Percentiles rank a stretch among this genome's conserved stretches.
Conservation (phyloP, 2,329 filamentous ascomycete genomes). For the Sporothrix curviconia region DNA sequence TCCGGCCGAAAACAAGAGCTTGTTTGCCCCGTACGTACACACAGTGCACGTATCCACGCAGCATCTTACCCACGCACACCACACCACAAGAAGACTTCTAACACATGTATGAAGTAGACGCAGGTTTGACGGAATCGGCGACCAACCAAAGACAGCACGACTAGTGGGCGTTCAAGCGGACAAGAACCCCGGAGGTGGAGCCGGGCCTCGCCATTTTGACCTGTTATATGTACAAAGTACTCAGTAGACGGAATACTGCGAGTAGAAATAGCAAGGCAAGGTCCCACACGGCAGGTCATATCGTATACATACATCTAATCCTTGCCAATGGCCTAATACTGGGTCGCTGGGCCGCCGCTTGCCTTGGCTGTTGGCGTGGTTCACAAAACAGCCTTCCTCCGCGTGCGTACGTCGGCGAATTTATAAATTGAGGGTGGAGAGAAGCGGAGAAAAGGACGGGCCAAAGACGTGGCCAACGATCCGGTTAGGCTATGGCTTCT, state of each 20-base stretch:
- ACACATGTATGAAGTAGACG: too few relatives aligned
- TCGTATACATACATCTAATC: too few relatives aligned
- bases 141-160: background rate
- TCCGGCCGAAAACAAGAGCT: too few relatives aligned
- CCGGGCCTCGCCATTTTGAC: background rate
- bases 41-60: background rate
- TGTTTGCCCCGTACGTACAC: too few relatives aligned
- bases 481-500: background rate
- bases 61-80: background rate
- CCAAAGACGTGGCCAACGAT: background rate
- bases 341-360: background rate
- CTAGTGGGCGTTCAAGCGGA: background rate
- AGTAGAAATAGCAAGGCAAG: too few relatives aligned
- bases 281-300: conserved; percentile 7
- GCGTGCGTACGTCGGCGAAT: background rate
- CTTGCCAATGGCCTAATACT: background rate
- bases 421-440: background rate
- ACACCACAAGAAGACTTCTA: too few relatives aligned
- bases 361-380: background rate
- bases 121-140: too few relatives aligned
- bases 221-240: too few relatives aligned
- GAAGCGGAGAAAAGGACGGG: background rate
- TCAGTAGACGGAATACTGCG: background rate
- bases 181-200: background rate
- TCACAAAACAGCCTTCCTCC: background rate